A percentile compares a stretch with the other conserved stretches of the same genome.
Conservation (phyloP, 768 basidiomycete genomes). For the Clathrus columnatus region DNA sequence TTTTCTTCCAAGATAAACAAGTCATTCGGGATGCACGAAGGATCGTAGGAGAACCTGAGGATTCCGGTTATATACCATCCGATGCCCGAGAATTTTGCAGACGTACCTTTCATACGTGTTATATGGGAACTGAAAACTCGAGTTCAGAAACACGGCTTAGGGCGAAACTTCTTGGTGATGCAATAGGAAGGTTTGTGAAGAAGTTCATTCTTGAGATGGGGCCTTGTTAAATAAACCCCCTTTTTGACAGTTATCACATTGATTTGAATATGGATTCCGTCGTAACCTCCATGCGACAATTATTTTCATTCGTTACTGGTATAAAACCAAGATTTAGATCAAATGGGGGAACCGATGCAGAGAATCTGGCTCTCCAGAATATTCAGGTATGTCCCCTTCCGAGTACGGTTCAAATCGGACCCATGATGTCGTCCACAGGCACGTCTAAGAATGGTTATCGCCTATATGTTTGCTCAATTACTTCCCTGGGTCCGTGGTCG, state of each 20-base stretch:
- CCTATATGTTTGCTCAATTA: constrained; percentile 92
- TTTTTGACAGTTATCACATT: constrained; percentile 68
- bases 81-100: constrained; percentile 82
- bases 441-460: constrained; percentile 85
- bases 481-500: constrained; percentile 86
- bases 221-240: neutral
- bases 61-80: constrained; percentile 73
- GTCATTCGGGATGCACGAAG: constrained; percentile 88
- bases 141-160: constrained; percentile 75
- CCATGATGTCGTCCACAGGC: constrained; percentile 43
- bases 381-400: constrained; percentile 57
- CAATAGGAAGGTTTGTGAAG: constrained; percentile 78
- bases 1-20: constrained; percentile 47
- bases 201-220: too few relatives aligned
- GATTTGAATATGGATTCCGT: constrained; percentile 95
- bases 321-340: constrained; percentile 66
- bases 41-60: constrained; percentile 76
- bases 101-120: constrained; percentile 93
- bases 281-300: constrained; percentile 71
- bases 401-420: too few relatives aligned
- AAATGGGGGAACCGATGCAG: constrained; percentile 78
- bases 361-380: constrained; percentile 96
- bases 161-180: constrained; percentile 78
- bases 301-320: constrained; percentile 80
- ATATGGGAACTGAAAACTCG: constrained; percentile 98